These are phyloP conservation scores for Dothiorella sarmentorum DNA, from an alignment of 2,329 filamentous ascomycete species.

Conservation along the genomic window DNA sequence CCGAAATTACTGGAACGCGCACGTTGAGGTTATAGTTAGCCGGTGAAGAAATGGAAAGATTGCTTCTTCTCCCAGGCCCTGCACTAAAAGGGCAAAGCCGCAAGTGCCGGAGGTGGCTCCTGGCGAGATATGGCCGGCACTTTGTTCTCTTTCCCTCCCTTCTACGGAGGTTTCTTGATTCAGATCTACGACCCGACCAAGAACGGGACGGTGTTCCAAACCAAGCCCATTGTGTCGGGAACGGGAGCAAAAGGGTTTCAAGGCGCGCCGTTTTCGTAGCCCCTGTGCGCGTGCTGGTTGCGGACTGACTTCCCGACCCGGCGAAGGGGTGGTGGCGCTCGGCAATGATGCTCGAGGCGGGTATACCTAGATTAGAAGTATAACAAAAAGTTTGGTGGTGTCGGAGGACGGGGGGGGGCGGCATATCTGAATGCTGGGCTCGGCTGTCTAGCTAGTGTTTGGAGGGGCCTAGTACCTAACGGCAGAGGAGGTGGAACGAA, in stretches of 20 bases:
- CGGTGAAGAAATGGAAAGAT: background rate
- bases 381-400: background rate
- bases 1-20: background rate
- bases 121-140: background rate
- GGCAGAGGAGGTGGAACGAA: background rate
- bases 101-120: background rate
- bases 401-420: background rate
- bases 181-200: background rate
- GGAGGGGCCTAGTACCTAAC: background rate
- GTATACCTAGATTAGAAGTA: slow-evolving; percentile 1
- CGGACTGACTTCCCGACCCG: background rate
- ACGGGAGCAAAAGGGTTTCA: background rate
- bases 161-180: background rate
- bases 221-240: background rate
- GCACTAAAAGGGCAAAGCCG: background rate
- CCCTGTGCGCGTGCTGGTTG: background rate
- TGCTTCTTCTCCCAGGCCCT: slow-evolving; percentile 12
- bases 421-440: background rate
- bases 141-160: background rate
- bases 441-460: slow-evolving; percentile 11
- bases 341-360: slow-evolving; percentile 3
- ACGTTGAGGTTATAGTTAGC: no score
- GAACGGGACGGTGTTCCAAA: background rate
- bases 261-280: slow-evolving; percentile 8
- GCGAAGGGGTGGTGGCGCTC: background rate